These are phyloP conservation scores for Podila epicladia DNA, from an alignment of 192 early-diverging fungal genomes.

Conservation along the genomic window DNA sequence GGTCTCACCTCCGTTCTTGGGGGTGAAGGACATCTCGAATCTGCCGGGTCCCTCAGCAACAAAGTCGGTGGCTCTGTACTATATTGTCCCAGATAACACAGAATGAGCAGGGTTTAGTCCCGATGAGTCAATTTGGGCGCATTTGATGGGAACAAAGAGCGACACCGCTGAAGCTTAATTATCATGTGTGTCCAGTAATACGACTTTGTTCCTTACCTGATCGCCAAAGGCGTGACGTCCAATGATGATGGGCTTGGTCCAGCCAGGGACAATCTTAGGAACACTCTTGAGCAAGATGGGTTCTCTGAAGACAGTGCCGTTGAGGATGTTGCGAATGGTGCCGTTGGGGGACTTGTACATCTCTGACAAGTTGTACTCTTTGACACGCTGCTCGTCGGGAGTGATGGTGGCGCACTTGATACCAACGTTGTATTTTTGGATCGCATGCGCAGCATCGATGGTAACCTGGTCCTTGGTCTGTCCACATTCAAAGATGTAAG, in stretches of 20 bases:
- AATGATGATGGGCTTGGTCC: constrained; percentile 95
- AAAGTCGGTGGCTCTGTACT: constrained; percentile 98
- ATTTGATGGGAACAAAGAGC: not conserved
- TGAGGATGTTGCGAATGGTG: constrained; percentile 95
- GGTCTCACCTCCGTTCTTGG: constrained; percentile 72
- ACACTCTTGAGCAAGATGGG: constrained; percentile 95
- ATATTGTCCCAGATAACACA: not conserved
- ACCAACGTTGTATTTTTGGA: constrained; percentile 96
- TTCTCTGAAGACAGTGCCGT: constrained; percentile 97
- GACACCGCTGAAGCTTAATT: not conserved
- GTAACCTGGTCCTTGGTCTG: constrained; percentile 81
- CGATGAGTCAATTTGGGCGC: not conserved
- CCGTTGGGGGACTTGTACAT: constrained; percentile 99
- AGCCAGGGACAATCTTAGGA: constrained; percentile 91
- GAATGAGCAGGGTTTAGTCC: constrained; percentile 8
- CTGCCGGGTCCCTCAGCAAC: constrained; percentile 89
- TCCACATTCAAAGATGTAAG: constrained; percentile 11
- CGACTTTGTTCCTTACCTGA: constrained; percentile 60
- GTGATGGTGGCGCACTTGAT: constrained; percentile 99
- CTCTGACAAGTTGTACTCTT: constrained; percentile 94
- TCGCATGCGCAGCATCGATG: constrained; percentile 93
- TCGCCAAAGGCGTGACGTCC: constrained; percentile 98
- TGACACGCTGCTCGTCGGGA: constrained; percentile 94
- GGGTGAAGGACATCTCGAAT: constrained; percentile 91
- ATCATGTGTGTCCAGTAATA: not conserved